Evolutionary conservation across 2,329 filamentous ascomycete species (phyloP), one percentile per base, ranked within the genome.

Genomic region (Talaromyces islandicus): DNA sequence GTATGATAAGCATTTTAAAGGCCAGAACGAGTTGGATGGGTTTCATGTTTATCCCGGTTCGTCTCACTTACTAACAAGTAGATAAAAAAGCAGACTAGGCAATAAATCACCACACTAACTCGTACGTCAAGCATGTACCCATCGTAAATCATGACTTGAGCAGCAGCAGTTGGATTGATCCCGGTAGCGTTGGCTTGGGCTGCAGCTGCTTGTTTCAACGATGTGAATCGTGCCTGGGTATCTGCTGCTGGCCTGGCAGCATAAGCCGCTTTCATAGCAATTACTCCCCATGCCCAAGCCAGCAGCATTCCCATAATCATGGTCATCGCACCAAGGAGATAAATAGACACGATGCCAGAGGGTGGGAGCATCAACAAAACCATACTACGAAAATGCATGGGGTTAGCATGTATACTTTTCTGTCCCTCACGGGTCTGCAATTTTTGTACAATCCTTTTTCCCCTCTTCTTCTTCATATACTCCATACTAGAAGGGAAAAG

Each of bases 121-220:
- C 78, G 74, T 4, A 77, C 68, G 64, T 82, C 79, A 0, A 82
- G 74, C 76, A 82, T 77, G 59, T 73, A 77, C 0, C 80, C 80
- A 4, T 78, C 66, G 48, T 74, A 76, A 6, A 82, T 61, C 2
- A 81, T 65, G 3, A 69, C 59, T 61, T 75, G 67, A 0, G 75
- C 71, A 17, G 77, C 67, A 1, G 67, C 68, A 1, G 66, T 60
- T 10, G 67, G 11, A 9, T 60, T 48, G 9, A 69, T 62, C 0
- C 75, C 75, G 2, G 69, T 70, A 5, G 68, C 58, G n/a, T 67
- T 76, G 0, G 75, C 77, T 32, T 71, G 66, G 21, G 71, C 64
- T 19, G 54, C 64, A 2, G 69, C 70, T 7, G 54, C 30, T 62
- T 73, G 69, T 54, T 74, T 71, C 25, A 82, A 65, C 0, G 70